Percentiles rank a stretch among this genome's conserved stretches.
These are phyloP conservation scores for Bremia lactucae DNA, from an alignment of 352 stramenopile species.

Conservation along the genomic window DNA sequence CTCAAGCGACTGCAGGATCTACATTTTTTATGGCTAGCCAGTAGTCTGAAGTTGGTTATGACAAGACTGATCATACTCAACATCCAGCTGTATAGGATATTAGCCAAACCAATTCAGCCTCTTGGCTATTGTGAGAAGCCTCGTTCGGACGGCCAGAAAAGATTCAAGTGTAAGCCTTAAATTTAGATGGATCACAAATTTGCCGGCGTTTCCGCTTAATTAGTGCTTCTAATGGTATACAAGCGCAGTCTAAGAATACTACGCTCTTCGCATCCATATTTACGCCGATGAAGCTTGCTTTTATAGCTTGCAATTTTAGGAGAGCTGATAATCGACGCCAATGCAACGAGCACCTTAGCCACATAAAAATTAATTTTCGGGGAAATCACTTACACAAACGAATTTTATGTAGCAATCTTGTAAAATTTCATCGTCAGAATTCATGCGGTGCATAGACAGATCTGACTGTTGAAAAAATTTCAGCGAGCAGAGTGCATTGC, in stretches of 20 bases:
- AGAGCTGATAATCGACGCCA: conserved; percentile 80
- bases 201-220: conserved; percentile 69
- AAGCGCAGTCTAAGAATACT: conserved; percentile 36
- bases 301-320: conserved; percentile 40
- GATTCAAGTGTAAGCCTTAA: conserved; percentile 70
- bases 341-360: conserved; percentile 86
- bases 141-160: conserved; percentile 50
- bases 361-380: too few relatives aligned
- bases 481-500: too few relatives aligned
- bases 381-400: too few relatives aligned
- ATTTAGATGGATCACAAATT: conserved; percentile 83
- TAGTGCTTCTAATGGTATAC: conserved; percentile 72
- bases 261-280: conserved; percentile 46
- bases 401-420: too few relatives aligned
- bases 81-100: conserved; percentile 82
- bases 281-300: conserved; percentile 64
- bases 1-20: conserved; percentile 72
- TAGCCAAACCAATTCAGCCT: conserved; percentile 75
- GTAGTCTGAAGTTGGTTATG: conserved; percentile 78
- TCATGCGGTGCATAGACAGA: too few relatives aligned
- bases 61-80: conserved; percentile 73
- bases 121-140: conserved; percentile 76
- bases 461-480: too few relatives aligned
- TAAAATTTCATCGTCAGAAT: too few relatives aligned
- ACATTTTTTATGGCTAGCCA: conserved; percentile 79